A percentile compares a stretch with the other conserved stretches of the same genome.
phyloP scores from a whole-genome alignment of 768 basidiomycete genomes.

The Kwoniella shandongensis region DNA sequence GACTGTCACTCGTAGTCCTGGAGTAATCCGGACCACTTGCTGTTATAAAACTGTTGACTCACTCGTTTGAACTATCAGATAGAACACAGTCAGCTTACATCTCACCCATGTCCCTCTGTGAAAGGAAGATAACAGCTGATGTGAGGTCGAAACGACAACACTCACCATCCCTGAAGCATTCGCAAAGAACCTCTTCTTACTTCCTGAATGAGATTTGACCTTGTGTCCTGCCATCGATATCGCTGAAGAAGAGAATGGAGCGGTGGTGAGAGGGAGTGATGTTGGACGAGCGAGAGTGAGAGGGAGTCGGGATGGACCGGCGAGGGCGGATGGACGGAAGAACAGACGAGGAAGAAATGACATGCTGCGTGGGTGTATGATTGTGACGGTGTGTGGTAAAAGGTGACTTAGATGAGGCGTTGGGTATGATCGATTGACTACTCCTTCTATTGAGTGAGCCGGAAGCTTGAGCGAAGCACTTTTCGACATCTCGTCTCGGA shows the following conservation, averaged over 20 bases:
- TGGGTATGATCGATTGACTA: too few relatives aligned
- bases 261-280: background rate
- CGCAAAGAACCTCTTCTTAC: constrained; percentile 53
- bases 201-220: constrained; percentile 54
- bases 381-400: too few relatives aligned
- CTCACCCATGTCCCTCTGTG: background rate
- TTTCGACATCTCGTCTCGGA: background rate
- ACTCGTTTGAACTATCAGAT: constrained; percentile 49
- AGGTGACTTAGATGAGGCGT: too few relatives aligned
- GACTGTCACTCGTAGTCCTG: too few relatives aligned
- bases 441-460: background rate
- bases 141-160: background rate
- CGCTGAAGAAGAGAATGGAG: constrained; percentile 26
- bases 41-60: too few relatives aligned
- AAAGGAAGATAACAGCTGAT: too few relatives aligned
- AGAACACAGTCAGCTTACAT: background rate
- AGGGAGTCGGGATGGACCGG: constrained; percentile 15
- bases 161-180: constrained; percentile 29
- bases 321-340: constrained; percentile 8
- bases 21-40: too few relatives aligned
- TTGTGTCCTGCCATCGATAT: constrained; percentile 38
- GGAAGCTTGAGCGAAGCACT: background rate
- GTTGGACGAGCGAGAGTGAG: too few relatives aligned
- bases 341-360: constrained; percentile 17
- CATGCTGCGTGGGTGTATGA: constrained; percentile 5